Conservation (phyloP, 768 basidiomycete species). For the Paxillus ammoniavirescens region DNA sequence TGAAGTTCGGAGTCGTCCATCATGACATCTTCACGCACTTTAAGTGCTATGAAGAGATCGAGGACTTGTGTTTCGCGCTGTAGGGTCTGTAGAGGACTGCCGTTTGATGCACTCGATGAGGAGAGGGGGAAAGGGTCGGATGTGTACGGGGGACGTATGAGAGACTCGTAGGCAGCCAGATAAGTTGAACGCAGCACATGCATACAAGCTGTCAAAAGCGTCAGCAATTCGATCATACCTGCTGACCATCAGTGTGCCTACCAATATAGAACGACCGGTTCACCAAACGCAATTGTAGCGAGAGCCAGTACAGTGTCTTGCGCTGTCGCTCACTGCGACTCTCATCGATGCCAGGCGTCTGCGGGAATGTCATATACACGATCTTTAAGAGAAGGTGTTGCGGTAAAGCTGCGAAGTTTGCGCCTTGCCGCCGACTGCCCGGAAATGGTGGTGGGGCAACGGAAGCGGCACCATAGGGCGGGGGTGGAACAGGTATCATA, state of each 20-base stretch:
- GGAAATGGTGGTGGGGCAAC: conserved; percentile 37
- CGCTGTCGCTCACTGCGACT: conserved; percentile 52
- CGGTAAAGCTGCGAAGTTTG: conserved; percentile 42
- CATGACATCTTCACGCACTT: conserved; percentile 78
- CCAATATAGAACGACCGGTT: conserved; percentile 68
- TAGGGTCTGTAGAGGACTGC: conserved; percentile 38
- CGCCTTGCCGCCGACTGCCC: conserved; percentile 5
- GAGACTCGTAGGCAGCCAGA: conserved; percentile 58
- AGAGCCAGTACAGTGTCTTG: conserved; percentile 71
- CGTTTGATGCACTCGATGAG: conserved; percentile 23
- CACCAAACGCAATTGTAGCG: conserved; percentile 59
- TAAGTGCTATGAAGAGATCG: conserved; percentile 78
- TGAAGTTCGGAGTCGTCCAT: conserved; percentile 73
- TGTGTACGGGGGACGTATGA: conserved; percentile 67
- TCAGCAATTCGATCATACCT: background rate
- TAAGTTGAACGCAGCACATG: conserved; percentile 77
- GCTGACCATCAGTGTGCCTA: conserved; percentile 13
- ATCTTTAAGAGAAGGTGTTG: conserved; percentile 67
- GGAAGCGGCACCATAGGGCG: conserved; percentile 33
- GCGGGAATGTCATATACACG: conserved; percentile 64
- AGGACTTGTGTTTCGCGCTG: conserved; percentile 77
- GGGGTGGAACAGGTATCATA: conserved; percentile 31
- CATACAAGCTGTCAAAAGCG: conserved; percentile 58
- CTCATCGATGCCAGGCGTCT: conserved; percentile 37
- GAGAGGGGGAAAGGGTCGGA: conserved; percentile 75